Evolutionary conservation across 2,329 filamentous ascomycete species (phyloP), one percentile per base, ranked within the genome.

Genomic region (Chaetothyriales sp.): DNA sequence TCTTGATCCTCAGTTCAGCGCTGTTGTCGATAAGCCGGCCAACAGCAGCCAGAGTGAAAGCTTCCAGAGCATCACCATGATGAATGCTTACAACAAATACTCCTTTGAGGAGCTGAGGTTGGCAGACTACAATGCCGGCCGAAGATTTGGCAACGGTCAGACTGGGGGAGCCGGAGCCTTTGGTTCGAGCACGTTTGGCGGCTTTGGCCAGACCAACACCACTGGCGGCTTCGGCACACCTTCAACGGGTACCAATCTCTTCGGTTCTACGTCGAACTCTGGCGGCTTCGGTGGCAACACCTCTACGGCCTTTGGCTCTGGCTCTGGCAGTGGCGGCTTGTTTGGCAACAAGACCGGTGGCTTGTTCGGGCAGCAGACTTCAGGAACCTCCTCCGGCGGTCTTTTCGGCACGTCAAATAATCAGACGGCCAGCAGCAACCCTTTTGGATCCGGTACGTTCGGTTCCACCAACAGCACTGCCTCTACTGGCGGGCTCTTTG

Each of bases 81-180:
- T 72, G 70, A 65, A 64, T 46, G 69, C 72, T 5, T 74, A 74
- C 52, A 83, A 82, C 67, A 94, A 92, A 66, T 97, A 85, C 73
- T 95, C 90, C 8, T 80, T 86, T n/a, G 92, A 85, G 63, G 84
- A 92, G 67, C 70, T 92, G 50, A 77, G 86, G 63, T 69, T 94
- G 55, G 87, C 81, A 46, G 92, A 98, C 68, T 98, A 98, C 66
- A 79, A 83, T 54, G 85, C 89, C 67, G 89, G 89, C 48, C 82
- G 89, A 54, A 83, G 84, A 50, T 87, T 80, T 65, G 92, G 89
- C 33, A 94, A 90, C 67, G 77, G 78, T 44, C 87, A 84, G 56
- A 88, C 87, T 28, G 85, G 89, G 58, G 18, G 45, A 18, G 73
- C 80, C 46, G 89, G 89, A 53, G 86, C 85, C 6, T 95, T 95